These are phyloP conservation scores for Diaporthe citrichinensis DNA, from an alignment of 2,329 filamentous ascomycete genomes.

Conservation along the genomic window DNA sequence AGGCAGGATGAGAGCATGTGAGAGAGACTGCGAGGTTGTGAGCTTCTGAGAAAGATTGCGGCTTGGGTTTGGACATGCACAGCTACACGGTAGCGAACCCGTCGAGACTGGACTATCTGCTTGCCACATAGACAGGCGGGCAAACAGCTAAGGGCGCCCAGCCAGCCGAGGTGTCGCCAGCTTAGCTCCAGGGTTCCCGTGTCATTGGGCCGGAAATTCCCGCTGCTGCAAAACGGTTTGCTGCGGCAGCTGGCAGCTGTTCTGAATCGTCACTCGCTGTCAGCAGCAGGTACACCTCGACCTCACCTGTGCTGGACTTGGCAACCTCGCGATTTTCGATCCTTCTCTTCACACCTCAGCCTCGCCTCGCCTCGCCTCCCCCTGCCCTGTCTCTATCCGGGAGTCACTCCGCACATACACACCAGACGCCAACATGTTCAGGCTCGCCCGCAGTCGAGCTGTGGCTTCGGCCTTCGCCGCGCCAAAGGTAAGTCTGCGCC, in stretches of 20 bases:
- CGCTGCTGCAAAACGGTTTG: slow-evolving; percentile 34
- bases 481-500: slow-evolving; percentile 73
- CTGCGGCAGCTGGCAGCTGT: slow-evolving; percentile 31
- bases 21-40: background rate
- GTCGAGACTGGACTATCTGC: background rate
- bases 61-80: background rate
- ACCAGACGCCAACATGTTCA: slow-evolving; percentile 78
- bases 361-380: slow-evolving; percentile 34
- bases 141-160: background rate
- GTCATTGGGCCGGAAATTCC: slow-evolving; percentile 34
- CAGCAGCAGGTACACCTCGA: slow-evolving; percentile 10
- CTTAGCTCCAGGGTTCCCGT: background rate
- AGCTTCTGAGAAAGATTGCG: background rate
- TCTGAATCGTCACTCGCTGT: slow-evolving; percentile 38
- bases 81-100: background rate
- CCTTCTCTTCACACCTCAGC: slow-evolving; percentile 40
- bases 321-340: slow-evolving; percentile 37
- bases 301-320: slow-evolving; percentile 32
- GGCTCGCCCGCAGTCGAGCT: slow-evolving; percentile 85
- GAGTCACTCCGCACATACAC: slow-evolving; percentile 41
- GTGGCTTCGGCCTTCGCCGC: slow-evolving; percentile 85
- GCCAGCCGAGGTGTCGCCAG: slow-evolving; percentile 23
- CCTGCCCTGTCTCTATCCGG: slow-evolving; percentile 11
- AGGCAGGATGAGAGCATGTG: background rate
- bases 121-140: background rate